A percentile compares a stretch with the other conserved stretches of the same genome.
Conservation (phyloP, 495 filamentous ascomycete genomes). For the Darksidea phi region DNA sequence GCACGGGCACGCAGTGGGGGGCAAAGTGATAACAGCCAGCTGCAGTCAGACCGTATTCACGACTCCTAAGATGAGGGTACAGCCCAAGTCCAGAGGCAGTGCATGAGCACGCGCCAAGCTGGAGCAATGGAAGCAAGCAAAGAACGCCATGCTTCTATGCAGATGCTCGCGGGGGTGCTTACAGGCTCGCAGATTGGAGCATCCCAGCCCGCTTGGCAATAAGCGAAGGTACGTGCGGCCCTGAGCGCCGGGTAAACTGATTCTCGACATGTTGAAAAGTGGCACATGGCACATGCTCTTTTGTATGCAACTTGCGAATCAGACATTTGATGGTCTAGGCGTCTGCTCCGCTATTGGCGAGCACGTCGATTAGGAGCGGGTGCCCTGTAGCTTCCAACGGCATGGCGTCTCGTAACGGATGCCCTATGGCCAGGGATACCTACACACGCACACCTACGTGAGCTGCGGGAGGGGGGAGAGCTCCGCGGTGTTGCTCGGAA, state of each 20-base stretch:
- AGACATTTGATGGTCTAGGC: not conserved
- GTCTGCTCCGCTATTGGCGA: not conserved
- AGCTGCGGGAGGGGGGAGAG: not conserved
- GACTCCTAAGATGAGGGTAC: conserved; percentile 1
- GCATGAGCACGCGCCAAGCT: conserved; percentile 1
- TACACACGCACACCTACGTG: conserved; percentile 7
- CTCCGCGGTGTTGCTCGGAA: not conserved
- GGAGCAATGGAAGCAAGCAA: conserved; percentile 7
- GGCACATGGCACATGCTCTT: not conserved
- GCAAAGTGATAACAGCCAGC: not conserved
- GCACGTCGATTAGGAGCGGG: not conserved
- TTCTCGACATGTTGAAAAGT: conserved; percentile 3
- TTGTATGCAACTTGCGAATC: not conserved
- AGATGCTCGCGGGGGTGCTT: not conserved
- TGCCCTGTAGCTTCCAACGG: conserved; percentile 23
- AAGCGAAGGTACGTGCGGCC: conserved; percentile 30
- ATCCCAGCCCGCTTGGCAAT: not conserved
- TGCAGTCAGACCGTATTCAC: conserved; percentile 30
- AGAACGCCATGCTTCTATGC: not conserved
- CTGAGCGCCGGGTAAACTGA: conserved; percentile 31
- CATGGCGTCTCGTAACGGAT: not conserved
- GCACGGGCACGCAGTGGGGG: not conserved
- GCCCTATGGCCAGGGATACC: conserved; percentile 10
- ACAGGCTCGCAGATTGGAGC: not conserved
- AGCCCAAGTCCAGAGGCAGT: conserved; percentile 9